Evolutionary conservation across 192 early-diverging fungal species (phyloP).

Genomic region (Podochytrium sp.): DNA sequence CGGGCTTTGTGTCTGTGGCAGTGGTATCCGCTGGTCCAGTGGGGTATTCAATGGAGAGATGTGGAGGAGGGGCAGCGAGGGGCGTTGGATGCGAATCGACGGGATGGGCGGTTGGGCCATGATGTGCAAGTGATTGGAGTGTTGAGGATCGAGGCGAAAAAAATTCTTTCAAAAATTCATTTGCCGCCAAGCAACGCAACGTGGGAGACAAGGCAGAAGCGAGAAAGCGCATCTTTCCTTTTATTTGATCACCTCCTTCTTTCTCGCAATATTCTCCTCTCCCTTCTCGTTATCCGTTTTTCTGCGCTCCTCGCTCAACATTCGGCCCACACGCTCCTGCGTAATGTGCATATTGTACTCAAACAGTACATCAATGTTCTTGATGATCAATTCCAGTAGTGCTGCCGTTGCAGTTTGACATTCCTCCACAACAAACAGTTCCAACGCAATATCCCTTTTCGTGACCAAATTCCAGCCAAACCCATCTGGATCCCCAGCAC

Average conservation of each 20-base stretch:
- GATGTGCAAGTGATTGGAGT: too few species aligned
- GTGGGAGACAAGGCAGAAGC: too few species aligned
- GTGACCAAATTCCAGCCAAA: constrained; percentile 35
- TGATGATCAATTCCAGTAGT: constrained; percentile 22
- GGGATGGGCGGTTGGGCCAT: too few species aligned
- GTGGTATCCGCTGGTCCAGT: too few species aligned
- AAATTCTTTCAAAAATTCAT: too few species aligned
- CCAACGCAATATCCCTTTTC: neutral
- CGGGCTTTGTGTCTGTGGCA: too few species aligned
- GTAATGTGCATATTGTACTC: constrained; percentile 25
- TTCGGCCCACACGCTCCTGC: neutral
- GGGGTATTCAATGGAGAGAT: too few species aligned
- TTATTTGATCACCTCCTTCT: neutral
- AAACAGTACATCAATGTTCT: constrained; percentile 23
- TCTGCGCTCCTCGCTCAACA: neutral
- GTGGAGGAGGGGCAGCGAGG: too few species aligned
- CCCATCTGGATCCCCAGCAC: constrained; percentile 28
- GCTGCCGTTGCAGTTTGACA: constrained; percentile 11
- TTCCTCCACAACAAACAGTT: constrained; percentile 19
- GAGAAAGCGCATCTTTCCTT: too few species aligned
- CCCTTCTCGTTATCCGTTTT: neutral
- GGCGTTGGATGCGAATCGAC: too few species aligned
- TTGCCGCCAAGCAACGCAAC: too few species aligned
- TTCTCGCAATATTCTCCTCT: neutral
- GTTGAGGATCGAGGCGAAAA: too few species aligned